These are phyloP conservation scores for Hemileccinum impolitum DNA, from an alignment of 768 basidiomycete genomes.

Conservation along the genomic window DNA sequence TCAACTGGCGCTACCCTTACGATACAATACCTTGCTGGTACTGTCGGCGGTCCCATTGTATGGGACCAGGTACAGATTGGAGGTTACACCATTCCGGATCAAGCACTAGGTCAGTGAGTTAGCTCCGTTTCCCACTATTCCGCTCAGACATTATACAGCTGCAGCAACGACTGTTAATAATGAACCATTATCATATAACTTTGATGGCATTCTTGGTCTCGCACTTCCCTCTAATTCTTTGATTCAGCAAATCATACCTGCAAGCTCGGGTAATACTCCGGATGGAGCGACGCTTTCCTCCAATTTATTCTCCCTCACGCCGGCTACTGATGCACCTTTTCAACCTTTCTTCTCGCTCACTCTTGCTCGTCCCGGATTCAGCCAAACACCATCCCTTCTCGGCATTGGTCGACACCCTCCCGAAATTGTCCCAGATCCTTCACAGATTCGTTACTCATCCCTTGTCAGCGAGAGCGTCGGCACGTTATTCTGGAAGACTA, in stretches of 20 bases:
- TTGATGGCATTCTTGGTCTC: slow-evolving; percentile 70
- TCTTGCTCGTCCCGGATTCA: slow-evolving; percentile 65
- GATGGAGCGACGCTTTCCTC: slow-evolving; percentile 68
- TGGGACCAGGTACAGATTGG: slow-evolving; percentile 68
- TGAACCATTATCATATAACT: slow-evolving; percentile 57
- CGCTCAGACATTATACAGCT: slow-evolving; percentile 36
- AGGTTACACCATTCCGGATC: slow-evolving; percentile 57
- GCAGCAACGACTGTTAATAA: slow-evolving; percentile 51
- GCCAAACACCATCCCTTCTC: slow-evolving; percentile 52
- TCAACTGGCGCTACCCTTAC: slow-evolving; percentile 42
- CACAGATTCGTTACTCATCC: slow-evolving; percentile 45
- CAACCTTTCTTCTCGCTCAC: slow-evolving; percentile 65
- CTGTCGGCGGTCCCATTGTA: slow-evolving; percentile 58
- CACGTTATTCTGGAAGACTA: slow-evolving; percentile 60
- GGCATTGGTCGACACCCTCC: slow-evolving; percentile 69
- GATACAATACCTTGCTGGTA: slow-evolving; percentile 60
- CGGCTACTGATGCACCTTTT: slow-evolving; percentile 47
- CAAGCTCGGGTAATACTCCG: slow-evolving; percentile 45
- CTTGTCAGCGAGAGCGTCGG: slow-evolving; percentile 43
- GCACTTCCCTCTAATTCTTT: slow-evolving; percentile 71
- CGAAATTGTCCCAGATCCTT: slow-evolving; percentile 49
- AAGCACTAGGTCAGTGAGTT: slow-evolving; percentile 61
- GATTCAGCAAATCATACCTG: slow-evolving; percentile 51
- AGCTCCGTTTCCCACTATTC: neutral
- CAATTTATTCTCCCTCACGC: slow-evolving; percentile 70